These are phyloP conservation scores for Barnettozyma populi DNA, from an alignment of 805 yeast genomes.

Conservation along the genomic window DNA sequence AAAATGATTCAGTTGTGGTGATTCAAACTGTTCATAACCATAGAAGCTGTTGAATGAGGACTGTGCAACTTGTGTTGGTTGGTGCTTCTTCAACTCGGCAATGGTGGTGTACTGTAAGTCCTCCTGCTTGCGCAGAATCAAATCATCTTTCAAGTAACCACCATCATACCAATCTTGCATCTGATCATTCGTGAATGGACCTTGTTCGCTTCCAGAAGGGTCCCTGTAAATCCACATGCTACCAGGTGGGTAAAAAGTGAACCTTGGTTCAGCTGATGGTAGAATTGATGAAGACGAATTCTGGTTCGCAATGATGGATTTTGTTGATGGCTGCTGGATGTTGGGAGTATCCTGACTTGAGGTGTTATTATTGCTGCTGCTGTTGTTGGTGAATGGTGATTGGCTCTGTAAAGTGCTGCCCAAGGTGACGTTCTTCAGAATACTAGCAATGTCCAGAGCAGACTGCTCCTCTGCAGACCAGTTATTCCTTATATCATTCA, in stretches of 20 bases:
- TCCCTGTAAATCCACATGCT: constrained; percentile 46
- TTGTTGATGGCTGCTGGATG: neutral
- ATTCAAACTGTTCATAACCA: neutral
- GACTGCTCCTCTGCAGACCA: constrained; percentile 21
- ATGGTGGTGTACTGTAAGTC: constrained; percentile 47
- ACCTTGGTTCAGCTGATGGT: constrained; percentile 6
- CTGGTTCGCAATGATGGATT: neutral
- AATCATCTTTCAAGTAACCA: constrained; percentile 50
- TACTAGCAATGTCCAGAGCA: constrained; percentile 22
- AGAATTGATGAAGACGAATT: constrained; percentile 5
- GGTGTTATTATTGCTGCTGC: constrained; percentile 6
- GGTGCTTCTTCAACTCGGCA: constrained; percentile 41
- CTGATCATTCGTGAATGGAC: constrained; percentile 67
- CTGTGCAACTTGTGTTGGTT: neutral
- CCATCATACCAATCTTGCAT: constrained; percentile 77
- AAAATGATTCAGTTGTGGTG: neutral
- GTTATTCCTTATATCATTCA: constrained; percentile 15
- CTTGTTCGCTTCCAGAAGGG: constrained; percentile 64
- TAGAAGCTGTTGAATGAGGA: constrained; percentile 1
- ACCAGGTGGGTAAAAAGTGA: constrained; percentile 6
- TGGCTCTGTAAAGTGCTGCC: neutral
- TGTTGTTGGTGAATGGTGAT: constrained; percentile 6
- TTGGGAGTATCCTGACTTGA: constrained; percentile 6
- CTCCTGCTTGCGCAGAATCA: constrained; percentile 54
- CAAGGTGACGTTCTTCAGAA: constrained; percentile 16